Evolutionary conservation across 2,329 filamentous ascomycete species (phyloP).

Genomic region (Fusarium chuoi): DNA sequence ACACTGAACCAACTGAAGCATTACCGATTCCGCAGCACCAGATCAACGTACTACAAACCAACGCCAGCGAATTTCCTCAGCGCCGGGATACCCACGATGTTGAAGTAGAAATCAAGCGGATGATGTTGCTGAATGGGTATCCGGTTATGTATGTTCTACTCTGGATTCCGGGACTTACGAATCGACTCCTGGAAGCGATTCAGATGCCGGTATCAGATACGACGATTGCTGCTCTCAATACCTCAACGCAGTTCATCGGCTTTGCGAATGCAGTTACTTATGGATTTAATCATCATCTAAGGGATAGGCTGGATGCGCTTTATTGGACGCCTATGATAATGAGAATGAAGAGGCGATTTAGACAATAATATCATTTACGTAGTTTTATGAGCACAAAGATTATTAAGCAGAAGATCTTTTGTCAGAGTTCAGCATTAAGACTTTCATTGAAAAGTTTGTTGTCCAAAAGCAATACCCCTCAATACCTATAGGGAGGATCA

Average conservation of each 20-base stretch:
- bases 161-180: slow-evolving; percentile 38
- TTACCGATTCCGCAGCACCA: neutral
- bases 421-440: neutral
- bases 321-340: slow-evolving; percentile 27
- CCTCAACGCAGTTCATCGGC: slow-evolving; percentile 37
- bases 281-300: slow-evolving; percentile 40
- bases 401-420: neutral
- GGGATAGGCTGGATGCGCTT: slow-evolving; percentile 27
- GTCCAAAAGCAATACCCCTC: neutral
- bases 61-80: slow-evolving; percentile 39
- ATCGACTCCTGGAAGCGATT: slow-evolving; percentile 36
- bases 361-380: neutral
- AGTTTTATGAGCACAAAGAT: neutral
- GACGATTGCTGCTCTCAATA: slow-evolving; percentile 24
- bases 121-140: slow-evolving; percentile 42
- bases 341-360: slow-evolving; percentile 23
- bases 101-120: slow-evolving; percentile 37
- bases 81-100: slow-evolving; percentile 26
- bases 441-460: neutral
- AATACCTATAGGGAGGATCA: neutral
- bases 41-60: slow-evolving; percentile 25
- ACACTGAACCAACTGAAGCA: slow-evolving; percentile 9
- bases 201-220: slow-evolving; percentile 21
- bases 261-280: slow-evolving; percentile 39
- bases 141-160: slow-evolving; percentile 40